Evolutionary conservation across 306 rosid genomes (phyloP).

Genomic region (Clitoria ternatea): DNA sequence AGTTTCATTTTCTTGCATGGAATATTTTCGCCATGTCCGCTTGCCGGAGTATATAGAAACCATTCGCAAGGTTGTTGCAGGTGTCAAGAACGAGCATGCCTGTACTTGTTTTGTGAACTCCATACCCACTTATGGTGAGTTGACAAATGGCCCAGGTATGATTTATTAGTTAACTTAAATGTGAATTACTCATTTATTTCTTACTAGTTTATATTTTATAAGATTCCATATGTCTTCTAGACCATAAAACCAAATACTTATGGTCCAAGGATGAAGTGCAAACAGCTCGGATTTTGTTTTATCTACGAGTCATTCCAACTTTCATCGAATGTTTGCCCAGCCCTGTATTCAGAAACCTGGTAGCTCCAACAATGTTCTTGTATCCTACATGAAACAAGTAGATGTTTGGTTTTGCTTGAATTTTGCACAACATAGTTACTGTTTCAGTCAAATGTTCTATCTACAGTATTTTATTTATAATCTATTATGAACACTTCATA

Average conservation of each 20-base stretch:
- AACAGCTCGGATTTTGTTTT: slow-evolving; percentile 79
- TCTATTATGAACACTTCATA: not conserved
- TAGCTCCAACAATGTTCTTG: slow-evolving; percentile 85
- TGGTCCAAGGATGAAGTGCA: slow-evolving; percentile 90
- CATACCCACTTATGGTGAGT: slow-evolving; percentile 66
- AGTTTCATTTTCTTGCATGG: slow-evolving; percentile 78
- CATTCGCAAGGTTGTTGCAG: slow-evolving; percentile 67
- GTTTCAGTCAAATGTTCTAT: slow-evolving; percentile 8
- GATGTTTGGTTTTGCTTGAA: not conserved
- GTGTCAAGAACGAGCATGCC: slow-evolving; percentile 73
- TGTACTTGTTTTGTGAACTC: slow-evolving; percentile 62
- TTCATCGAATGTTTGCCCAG: slow-evolving; percentile 66
- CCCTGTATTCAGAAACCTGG: slow-evolving; percentile 46
- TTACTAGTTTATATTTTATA: not conserved
- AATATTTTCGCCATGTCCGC: slow-evolving; percentile 86
- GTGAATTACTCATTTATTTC: not conserved
- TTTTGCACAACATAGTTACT: not conserved
- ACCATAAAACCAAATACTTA: slow-evolving; percentile 45
- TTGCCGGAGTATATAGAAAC: slow-evolving; percentile 89
- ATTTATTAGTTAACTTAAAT: not conserved
- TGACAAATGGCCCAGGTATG: slow-evolving; percentile 73
- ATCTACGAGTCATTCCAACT: slow-evolving; percentile 79
- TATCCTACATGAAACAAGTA: slow-evolving; percentile 54
- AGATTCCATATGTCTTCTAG: slow-evolving; percentile 18
- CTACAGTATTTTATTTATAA: not conserved